Percentiles rank a stretch among this genome's conserved stretches.
These are phyloP conservation scores for Didymella glomerata DNA, from an alignment of 2,329 filamentous ascomycete species.

Conservation along the genomic window DNA sequence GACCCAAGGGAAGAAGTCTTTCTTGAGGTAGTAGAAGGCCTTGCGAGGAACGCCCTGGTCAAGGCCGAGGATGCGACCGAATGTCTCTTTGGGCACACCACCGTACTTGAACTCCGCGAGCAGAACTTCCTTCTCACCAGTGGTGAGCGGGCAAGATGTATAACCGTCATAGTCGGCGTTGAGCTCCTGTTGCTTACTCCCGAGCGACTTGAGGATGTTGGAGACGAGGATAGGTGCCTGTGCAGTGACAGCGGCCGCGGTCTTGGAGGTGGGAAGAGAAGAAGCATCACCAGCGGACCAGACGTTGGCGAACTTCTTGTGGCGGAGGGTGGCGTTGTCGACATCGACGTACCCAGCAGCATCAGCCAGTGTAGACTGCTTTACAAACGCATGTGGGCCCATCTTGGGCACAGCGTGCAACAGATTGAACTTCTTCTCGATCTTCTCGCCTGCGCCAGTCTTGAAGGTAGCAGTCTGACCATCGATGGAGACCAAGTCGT, in stretches of 20 bases:
- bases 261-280: constrained; percentile 51
- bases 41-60: constrained; percentile 66
- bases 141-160: constrained; percentile 52
- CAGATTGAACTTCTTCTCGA: constrained; percentile 49
- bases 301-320: constrained; percentile 51
- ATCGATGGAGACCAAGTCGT: constrained; percentile 49
- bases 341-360: constrained; percentile 51
- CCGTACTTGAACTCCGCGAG: constrained; percentile 73
- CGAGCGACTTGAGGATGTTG: constrained; percentile 45
- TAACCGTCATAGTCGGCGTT: constrained; percentile 48
- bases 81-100: constrained; percentile 70
- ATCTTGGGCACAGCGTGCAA: constrained; percentile 52
- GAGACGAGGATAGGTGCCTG: constrained; percentile 48
- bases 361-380: constrained; percentile 47
- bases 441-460: constrained; percentile 34
- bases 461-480: constrained; percentile 51
- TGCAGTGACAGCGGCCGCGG: constrained; percentile 50
- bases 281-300: constrained; percentile 53
- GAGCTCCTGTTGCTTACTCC: constrained; percentile 33
- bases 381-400: constrained; percentile 49
- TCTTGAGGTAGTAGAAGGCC: constrained; percentile 70
- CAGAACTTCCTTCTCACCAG: constrained; percentile 67
- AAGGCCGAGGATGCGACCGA: constrained; percentile 62
- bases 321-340: constrained; percentile 45
- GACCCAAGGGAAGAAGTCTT: constrained; percentile 74